phyloP scores from a whole-genome alignment of 1,284 basidiomycete species.

The Cryptococcus sp. region DNA sequence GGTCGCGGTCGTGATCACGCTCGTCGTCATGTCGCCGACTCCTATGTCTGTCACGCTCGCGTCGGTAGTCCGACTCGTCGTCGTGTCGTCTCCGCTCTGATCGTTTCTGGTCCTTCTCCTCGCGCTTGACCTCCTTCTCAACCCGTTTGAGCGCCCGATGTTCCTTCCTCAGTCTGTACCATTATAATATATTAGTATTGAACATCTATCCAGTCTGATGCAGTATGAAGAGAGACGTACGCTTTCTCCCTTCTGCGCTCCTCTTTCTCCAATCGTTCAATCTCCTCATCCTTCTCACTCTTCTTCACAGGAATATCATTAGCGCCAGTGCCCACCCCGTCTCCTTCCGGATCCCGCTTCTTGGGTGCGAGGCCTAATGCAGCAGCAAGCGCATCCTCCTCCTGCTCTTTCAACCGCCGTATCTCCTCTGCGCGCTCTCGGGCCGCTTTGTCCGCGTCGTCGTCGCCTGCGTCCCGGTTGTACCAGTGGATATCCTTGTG shows the following conservation, averaged over 20 bases:
- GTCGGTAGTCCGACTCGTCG: conserved; percentile 16
- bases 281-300: conserved; percentile 35
- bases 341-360: conserved; percentile 22
- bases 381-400: conserved; percentile 78
- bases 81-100: conserved; percentile 15
- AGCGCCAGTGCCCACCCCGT: conserved; percentile 31
- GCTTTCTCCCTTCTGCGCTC: conserved; percentile 46
- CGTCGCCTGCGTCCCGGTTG: conserved; percentile 61
- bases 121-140: conserved; percentile 44
- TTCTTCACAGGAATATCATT: conserved; percentile 38
- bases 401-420: conserved; percentile 74
- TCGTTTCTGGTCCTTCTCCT: conserved; percentile 36
- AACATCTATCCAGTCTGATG: neutral
- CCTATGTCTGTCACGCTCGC: conserved; percentile 15
- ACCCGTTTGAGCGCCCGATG: conserved; percentile 42
- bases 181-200: neutral
- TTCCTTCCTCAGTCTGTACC: conserved; percentile 46
- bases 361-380: conserved; percentile 63
- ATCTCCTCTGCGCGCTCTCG: conserved; percentile 62
- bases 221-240: conserved; percentile 30
- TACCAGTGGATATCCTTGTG: conserved; percentile 96
- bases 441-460: conserved; percentile 55
- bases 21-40: conserved; percentile 11
- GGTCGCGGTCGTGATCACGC: conserved; percentile 6
- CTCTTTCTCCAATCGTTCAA: conserved; percentile 44